Evolutionary conservation across 1,284 basidiomycete genomes (phyloP), one percentile per base, ranked within the genome.

Genomic region (Boletus sp.): DNA sequence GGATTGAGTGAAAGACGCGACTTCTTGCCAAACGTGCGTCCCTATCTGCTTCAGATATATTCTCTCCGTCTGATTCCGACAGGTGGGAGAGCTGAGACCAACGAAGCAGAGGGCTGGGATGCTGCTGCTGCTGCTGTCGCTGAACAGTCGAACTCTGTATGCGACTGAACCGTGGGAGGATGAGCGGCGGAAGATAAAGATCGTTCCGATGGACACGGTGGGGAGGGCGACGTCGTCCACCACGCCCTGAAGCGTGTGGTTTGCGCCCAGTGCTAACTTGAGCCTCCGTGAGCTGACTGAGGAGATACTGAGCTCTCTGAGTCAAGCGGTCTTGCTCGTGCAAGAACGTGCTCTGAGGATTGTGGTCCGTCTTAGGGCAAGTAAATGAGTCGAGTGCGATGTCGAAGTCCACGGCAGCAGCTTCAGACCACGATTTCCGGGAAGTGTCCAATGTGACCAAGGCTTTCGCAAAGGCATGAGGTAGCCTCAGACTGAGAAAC

Each of bases 301-400:
- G 79, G 58, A 92, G 71, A 51, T 72, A 73, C 55, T 72, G 71
- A 4, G 82, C 80, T 51, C 93, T 76, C 19, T 75, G 76, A 2
- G 89, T 92, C 14, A 72, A 61, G 16, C 56, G 60, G 62, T 95
- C 93, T 65, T 95, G 87, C 37, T 73, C 71, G n/a, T 69, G 67
- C 16, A 95, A 61, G 61, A 91, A 95, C 8, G 72, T 68, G 10
- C 74, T 69, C 64, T 95, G 93, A 5, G 62, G 63, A 79, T 80
- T 26, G 69, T 65, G 26, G 74, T 67, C 50, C 69, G 68, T 80
- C 82, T 78, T 80, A 23, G 64, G 56, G 4, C 82, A 75, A 33
- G 74, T 73, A 62, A 91, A 93, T 2, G 84, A 71, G 57, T 94
- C 91, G 16, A 90, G 42, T 41, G 75, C 73, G 1, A 77, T 58